Conservation (phyloP, 805 yeast species). For the Zygosaccharomyces kombuchaensis region DNA sequence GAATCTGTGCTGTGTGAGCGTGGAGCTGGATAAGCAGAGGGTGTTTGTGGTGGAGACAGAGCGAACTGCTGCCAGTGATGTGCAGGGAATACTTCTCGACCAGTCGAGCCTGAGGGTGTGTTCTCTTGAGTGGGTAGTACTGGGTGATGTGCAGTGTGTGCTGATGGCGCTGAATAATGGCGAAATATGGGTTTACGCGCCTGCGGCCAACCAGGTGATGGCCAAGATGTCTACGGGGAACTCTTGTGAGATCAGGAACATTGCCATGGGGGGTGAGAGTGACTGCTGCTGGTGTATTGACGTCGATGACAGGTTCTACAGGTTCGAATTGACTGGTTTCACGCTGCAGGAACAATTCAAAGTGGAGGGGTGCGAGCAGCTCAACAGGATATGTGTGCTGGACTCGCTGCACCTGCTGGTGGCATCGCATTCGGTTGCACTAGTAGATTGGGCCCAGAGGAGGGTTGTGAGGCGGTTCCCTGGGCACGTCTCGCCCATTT, state of each 20-base stretch:
- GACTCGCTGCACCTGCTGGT: slow-evolving; percentile 44
- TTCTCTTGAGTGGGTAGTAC: slow-evolving; percentile 23
- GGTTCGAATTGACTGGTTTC: slow-evolving; percentile 55
- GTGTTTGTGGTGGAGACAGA: slow-evolving; percentile 56
- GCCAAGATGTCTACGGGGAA: slow-evolving; percentile 47
- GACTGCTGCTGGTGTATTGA: slow-evolving; percentile 56
- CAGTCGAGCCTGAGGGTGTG: slow-evolving; percentile 22
- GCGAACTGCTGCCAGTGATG: slow-evolving; percentile 35
- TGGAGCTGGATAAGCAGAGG: slow-evolving; percentile 68
- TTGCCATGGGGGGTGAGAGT: slow-evolving; percentile 34
- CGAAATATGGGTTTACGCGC: slow-evolving; percentile 59
- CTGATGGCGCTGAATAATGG: slow-evolving; percentile 68
- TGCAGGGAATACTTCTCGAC: slow-evolving; percentile 39
- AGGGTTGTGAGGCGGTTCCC: slow-evolving; percentile 53
- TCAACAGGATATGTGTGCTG: slow-evolving; percentile 30
- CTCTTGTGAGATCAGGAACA: slow-evolving; percentile 46
- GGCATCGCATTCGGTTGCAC: slow-evolving; percentile 63
- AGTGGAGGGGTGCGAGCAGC: slow-evolving; percentile 30
- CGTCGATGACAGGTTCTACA: slow-evolving; percentile 50
- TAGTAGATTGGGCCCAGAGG: slow-evolving; percentile 42
- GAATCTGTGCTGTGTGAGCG: slow-evolving; percentile 58
- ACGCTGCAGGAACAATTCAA: slow-evolving; percentile 41
- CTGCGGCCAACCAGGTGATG: slow-evolving; percentile 54
- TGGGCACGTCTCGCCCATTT: slow-evolving; percentile 70
- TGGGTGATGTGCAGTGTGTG: slow-evolving; percentile 44